A percentile compares a stretch with the other conserved stretches of the same genome.
Evolutionary conservation across 2,329 filamentous ascomycete species (phyloP).

Genomic region (Arthrobotrys iridis): DNA sequence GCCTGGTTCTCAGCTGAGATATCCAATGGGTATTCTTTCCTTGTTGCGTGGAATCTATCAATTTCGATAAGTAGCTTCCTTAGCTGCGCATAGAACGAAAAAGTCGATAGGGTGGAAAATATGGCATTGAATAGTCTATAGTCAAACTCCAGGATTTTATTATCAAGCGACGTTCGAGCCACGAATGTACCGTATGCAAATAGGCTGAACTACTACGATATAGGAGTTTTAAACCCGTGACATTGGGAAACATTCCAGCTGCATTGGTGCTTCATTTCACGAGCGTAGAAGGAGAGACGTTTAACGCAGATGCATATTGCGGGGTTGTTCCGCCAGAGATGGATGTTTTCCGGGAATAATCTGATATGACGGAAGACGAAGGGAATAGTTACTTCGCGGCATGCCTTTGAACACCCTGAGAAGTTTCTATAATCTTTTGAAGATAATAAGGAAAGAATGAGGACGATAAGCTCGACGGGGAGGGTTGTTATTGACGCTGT

Average conservation of each 20-base stretch:
- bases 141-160: background rate
- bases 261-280: background rate
- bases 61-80: background rate
- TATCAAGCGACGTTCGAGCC: background rate
- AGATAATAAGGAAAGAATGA: conserved; percentile 3
- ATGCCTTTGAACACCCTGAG: background rate
- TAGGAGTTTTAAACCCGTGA: background rate
- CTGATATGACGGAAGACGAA: conserved; percentile 9
- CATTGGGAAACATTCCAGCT: background rate
- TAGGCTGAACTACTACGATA: background rate
- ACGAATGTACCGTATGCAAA: background rate
- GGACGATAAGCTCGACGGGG: conserved; percentile 15
- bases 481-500: conserved; percentile 1
- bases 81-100: background rate
- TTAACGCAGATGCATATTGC: background rate
- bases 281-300: background rate
- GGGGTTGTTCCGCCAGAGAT: background rate
- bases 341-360: conserved; percentile 3
- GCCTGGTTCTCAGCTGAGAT: background rate
- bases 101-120: background rate
- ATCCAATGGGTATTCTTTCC: background rate
- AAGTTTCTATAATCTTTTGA: conserved; percentile 3
- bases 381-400: background rate
- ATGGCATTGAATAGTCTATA: background rate
- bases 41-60: background rate